Evolutionary conservation across 345 rosid genomes (phyloP).

Genomic region (Brassica incana): DNA sequence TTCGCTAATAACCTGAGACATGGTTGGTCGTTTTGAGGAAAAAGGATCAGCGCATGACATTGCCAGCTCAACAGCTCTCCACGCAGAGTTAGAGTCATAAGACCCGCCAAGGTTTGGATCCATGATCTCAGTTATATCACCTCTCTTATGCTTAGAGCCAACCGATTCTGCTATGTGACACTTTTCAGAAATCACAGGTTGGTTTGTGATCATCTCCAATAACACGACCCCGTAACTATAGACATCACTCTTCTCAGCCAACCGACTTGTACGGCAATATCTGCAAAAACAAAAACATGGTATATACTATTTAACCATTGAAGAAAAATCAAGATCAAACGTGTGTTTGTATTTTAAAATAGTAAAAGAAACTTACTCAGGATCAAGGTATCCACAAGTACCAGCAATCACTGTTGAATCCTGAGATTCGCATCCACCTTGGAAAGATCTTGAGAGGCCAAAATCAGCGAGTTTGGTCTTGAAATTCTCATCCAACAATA

Average conservation of each 20-base stretch:
- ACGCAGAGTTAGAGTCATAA: conserved; percentile 16
- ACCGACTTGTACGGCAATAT: background rate
- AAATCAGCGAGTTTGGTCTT: background rate
- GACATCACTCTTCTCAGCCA: conserved; percentile 25
- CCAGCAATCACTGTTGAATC: background rate
- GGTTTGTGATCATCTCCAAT: conserved; percentile 37
- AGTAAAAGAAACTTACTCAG: too few relatives aligned
- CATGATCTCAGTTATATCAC: conserved; percentile 10
- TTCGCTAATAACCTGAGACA: background rate
- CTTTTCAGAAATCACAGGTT: conserved; percentile 1
- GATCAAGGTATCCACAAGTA: background rate
- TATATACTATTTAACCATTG: background rate
- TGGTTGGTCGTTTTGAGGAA: conserved; percentile 1
- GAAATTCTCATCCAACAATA: background rate
- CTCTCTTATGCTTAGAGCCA: background rate
- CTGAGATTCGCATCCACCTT: background rate
- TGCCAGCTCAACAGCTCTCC: conserved; percentile 37
- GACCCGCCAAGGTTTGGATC: conserved; percentile 7
- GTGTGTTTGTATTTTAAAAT: too few relatives aligned
- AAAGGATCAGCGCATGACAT: background rate
- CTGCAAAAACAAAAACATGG: background rate
- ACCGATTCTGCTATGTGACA: conserved; percentile 19
- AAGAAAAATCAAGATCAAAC: background rate
- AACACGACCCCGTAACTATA: conserved; percentile 28
- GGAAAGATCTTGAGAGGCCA: background rate